These are phyloP conservation scores for Penicillium aurantiogriseum DNA, from an alignment of 2,329 filamentous ascomycete species.

Conservation along the genomic window DNA sequence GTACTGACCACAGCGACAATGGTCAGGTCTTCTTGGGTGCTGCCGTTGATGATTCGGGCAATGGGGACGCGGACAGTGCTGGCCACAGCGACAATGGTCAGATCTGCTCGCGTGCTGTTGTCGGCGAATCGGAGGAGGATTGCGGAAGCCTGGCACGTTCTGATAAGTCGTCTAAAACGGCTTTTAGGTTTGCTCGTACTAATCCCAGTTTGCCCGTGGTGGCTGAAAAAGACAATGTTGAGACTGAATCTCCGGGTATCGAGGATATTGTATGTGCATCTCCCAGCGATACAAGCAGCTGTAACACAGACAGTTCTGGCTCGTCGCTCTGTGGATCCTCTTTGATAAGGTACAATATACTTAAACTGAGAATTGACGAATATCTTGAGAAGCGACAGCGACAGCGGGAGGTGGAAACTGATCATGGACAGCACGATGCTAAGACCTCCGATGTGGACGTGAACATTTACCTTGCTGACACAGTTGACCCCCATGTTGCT, in stretches of 20 bases:
- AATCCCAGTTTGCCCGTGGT: neutral
- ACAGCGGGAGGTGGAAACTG: neutral
- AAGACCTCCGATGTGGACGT: neutral
- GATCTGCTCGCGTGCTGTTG: neutral
- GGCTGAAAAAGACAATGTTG: neutral
- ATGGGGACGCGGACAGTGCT: neutral
- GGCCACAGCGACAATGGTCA: conserved; percentile 5
- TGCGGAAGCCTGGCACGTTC: neutral
- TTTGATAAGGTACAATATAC: neutral
- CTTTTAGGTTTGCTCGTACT: neutral
- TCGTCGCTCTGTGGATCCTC: neutral
- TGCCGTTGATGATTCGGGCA: neutral
- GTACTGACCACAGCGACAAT: conserved; percentile 1
- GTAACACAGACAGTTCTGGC: neutral
- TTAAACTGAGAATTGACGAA: neutral
- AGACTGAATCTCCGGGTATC: neutral
- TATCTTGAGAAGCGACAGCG: neutral
- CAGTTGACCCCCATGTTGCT: neutral
- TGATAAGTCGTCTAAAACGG: neutral
- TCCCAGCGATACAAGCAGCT: neutral
- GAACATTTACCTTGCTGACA: neutral
- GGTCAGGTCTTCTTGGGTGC: conserved; percentile 1
- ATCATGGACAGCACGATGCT: neutral
- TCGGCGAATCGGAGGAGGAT: neutral
- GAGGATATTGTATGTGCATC: neutral